A percentile compares a stretch with the other conserved stretches of the same genome.
Conservation (phyloP, 768 basidiomycete genomes). For the Boletellus emodensis region DNA sequence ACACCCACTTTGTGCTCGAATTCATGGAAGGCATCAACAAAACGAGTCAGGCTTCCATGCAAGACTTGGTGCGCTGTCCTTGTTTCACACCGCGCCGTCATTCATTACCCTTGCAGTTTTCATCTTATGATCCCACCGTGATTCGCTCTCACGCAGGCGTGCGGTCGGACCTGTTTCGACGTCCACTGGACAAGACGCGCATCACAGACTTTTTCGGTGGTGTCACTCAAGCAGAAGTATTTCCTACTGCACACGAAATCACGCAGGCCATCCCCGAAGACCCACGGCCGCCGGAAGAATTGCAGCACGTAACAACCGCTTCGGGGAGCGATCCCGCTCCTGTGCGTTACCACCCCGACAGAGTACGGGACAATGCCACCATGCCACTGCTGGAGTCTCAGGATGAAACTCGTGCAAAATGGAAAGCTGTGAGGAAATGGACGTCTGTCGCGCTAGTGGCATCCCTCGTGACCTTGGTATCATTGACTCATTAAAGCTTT, state of each 20-base stretch:
- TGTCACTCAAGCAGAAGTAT: conserved; percentile 77
- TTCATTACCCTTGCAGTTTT: conserved; percentile 54
- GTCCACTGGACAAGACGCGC: conserved; percentile 56
- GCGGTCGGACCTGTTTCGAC: conserved; percentile 73
- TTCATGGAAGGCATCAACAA: conserved; percentile 93
- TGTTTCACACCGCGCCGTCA: not conserved
- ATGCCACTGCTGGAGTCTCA: not conserved
- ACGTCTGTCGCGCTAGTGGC: conserved; percentile 23
- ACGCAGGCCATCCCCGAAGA: not conserved
- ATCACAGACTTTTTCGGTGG: conserved; percentile 90
- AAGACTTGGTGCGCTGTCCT: conserved; percentile 65
- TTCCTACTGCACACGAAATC: conserved; percentile 15
- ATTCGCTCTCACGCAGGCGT: conserved; percentile 90
- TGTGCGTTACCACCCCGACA: not conserved
- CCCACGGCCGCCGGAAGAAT: not conserved
- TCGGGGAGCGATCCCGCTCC: not conserved
- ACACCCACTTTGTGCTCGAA: conserved; percentile 86
- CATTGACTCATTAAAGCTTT: conserved; percentile 14
- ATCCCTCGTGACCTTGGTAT: conserved; percentile 28
- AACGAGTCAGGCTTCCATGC: conserved; percentile 74
- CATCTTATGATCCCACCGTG: conserved; percentile 65
- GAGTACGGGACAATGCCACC: not conserved
- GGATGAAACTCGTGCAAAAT: conserved; percentile 10
- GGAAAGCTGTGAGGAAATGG: conserved; percentile 31
- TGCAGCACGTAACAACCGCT: not conserved